phyloP scores from a whole-genome alignment of 2,329 filamentous ascomycete genomes.

The Diaporthe eres region DNA sequence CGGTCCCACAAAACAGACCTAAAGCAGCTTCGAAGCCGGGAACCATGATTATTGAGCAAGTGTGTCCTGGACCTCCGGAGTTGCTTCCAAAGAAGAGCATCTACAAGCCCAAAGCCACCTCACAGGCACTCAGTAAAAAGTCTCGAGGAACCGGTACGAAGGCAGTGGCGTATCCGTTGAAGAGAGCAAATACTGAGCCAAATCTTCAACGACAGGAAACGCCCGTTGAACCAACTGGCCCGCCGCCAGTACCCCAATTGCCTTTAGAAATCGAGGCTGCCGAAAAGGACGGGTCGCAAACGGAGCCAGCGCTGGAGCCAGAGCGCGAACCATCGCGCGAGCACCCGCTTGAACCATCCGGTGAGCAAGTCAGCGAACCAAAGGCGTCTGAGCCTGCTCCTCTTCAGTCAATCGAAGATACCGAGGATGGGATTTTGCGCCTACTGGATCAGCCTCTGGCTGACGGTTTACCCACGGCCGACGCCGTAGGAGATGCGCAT shows the following conservation, averaged over 20 bases:
- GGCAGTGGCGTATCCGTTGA: constrained; percentile 40
- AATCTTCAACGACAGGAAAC: constrained; percentile 40
- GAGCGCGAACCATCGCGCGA: neutral
- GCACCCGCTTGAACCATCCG: neutral
- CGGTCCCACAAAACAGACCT: constrained; percentile 9
- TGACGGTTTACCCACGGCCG: neutral
- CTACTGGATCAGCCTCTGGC: constrained; percentile 34
- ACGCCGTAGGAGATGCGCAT: neutral
- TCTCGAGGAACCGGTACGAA: constrained; percentile 40
- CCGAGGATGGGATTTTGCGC: constrained; percentile 35
- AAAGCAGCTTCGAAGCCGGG: constrained; percentile 24
- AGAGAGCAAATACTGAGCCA: constrained; percentile 44
- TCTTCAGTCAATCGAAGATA: constrained; percentile 19
- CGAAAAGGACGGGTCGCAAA: neutral
- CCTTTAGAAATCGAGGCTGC: neutral
- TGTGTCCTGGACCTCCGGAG: constrained; percentile 60
- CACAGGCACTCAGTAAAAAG: constrained; percentile 36
- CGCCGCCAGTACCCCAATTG: constrained; percentile 35
- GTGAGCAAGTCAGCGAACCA: constrained; percentile 1
- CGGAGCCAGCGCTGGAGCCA: neutral
- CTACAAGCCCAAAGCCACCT: constrained; percentile 53
- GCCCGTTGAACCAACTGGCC: constrained; percentile 21
- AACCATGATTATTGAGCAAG: constrained; percentile 53
- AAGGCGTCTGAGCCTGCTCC: constrained; percentile 21
- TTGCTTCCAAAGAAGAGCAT: constrained; percentile 59